phyloP scores from a whole-genome alignment of 306 rosid genomes.

The Neltuma alba region DNA sequence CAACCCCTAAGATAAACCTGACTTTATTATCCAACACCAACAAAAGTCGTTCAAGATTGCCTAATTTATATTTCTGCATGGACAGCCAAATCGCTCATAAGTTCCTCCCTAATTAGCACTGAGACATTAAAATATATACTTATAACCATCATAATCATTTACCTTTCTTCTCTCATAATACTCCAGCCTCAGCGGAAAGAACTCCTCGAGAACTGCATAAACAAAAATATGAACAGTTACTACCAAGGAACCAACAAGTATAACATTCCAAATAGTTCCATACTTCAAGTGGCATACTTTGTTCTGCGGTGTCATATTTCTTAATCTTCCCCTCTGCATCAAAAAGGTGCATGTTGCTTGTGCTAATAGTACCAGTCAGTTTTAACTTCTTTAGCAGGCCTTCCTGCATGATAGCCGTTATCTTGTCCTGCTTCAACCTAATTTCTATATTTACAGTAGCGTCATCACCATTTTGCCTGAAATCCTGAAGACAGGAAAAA shows the following conservation, averaged over 20 bases:
- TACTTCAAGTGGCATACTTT: constrained; percentile 53
- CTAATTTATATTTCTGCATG: constrained; percentile 69
- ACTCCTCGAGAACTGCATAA: constrained; percentile 85
- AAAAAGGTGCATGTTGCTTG: constrained; percentile 90
- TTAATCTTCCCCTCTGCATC: constrained; percentile 78
- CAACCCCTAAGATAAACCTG: constrained; percentile 83
- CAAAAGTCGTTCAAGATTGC: constrained; percentile 64
- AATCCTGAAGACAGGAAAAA: constrained; percentile 56
- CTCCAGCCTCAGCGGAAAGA: constrained; percentile 70
- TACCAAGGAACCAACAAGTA: background rate
- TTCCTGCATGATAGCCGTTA: constrained; percentile 65
- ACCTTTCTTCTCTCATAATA: constrained; percentile 91
- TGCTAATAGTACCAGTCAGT: constrained; percentile 64
- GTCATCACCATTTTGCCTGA: constrained; percentile 86
- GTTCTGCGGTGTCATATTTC: constrained; percentile 84
- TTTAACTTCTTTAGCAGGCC: constrained; percentile 82
- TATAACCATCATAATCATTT: constrained; percentile 6
- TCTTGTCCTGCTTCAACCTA: constrained; percentile 59
- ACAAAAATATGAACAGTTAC: constrained; percentile 20
- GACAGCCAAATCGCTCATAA: constrained; percentile 17
- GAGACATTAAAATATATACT: background rate
- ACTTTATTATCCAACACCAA: constrained; percentile 80
- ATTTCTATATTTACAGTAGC: constrained; percentile 67
- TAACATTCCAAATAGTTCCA: background rate
- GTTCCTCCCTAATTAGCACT: background rate